Base-by-base conservation (phyloP, 2,329 filamentous ascomycete species). In the Venturia effusa region DNA sequence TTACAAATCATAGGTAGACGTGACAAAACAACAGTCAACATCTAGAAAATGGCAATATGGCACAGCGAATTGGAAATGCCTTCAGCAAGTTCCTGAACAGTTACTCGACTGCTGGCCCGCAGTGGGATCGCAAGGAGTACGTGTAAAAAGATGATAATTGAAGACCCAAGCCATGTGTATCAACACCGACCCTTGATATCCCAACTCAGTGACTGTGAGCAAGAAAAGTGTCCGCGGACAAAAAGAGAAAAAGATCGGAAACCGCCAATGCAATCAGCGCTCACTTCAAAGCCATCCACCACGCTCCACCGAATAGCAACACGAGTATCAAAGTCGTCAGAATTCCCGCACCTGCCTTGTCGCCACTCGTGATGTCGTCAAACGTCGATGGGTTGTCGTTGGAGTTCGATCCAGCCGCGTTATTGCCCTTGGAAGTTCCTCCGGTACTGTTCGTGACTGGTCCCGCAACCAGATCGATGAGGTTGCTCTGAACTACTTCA, bases 331-430 rank as follows among this genome's bases (percentile, higher is more conserved):
- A 60, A 2, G 83, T 73, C 0, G 88, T 92, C 61, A 85, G 67
- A 66, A 91, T 82, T 13, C 83, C 83, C 43, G 88, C 89, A 13
- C 88, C 90, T 7, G 83, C 87, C 66, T 79, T 83, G 70, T 92
- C 89, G 8, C 80, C 84, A 0, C 37, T 39, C 1, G 57, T 64
- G 27, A 64, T 64, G 30, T 40, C 41, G 32, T 64, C 41, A 8
- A 37, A 64, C 22, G 62, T 24, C 22, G 37, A 55, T 40, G 54
- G 54, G 77, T 75, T 64, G 27, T 64, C 62, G 22, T 59, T 39
- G 1, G 62, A 60, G 13, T 64, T 60, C 11, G 37, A 43, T 17
- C 63, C 63, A 37, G 63, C 63, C 30, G 27, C 43, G 74, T 64
- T 74, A 64, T 84, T 73, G 27, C 81, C 80, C 66, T 71, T 67